Evolutionary conservation across 768 basidiomycete genomes (phyloP).

Genomic region (Pleurotus cornucopiae): DNA sequence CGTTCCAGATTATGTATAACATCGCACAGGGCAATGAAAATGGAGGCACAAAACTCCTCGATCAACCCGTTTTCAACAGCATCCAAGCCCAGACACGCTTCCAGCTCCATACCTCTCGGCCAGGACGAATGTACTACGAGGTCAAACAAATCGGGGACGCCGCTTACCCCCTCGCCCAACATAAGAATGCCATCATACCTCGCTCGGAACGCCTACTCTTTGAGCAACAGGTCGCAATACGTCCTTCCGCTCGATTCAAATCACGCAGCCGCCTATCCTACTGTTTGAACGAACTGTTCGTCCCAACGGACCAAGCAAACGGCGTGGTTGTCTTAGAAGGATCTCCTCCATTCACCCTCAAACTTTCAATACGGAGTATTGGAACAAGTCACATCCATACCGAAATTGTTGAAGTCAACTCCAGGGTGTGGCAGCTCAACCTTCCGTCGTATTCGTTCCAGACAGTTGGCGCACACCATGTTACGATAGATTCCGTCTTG

Average conservation of each 20-base stretch:
- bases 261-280: conserved; percentile 62
- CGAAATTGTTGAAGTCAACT: conserved; percentile 46
- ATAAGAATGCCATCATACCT: conserved; percentile 58
- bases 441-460: conserved; percentile 68
- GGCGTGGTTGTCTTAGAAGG: conserved; percentile 73
- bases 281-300: conserved; percentile 70
- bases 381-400: conserved; percentile 62
- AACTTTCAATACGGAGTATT: conserved; percentile 72
- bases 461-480: conserved; percentile 76
- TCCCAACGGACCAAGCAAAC: conserved; percentile 52
- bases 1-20: conserved; percentile 91
- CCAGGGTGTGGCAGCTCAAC: conserved; percentile 65
- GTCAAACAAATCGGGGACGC: conserved; percentile 86
- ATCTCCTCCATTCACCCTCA: conserved; percentile 78
- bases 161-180: conserved; percentile 74
- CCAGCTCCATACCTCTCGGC: conserved; percentile 71
- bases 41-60: conserved; percentile 67
- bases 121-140: conserved; percentile 85
- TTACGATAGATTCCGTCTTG: conserved; percentile 71
- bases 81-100: conserved; percentile 78
- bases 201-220: conserved; percentile 68
- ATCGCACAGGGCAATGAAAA: conserved; percentile 65
- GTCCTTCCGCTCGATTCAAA: conserved; percentile 80
- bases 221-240: conserved; percentile 79
- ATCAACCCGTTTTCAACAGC: conserved; percentile 79